Base-by-base conservation (phyloP, 345 rosid genomes). In the Streptanthus diversifolius region DNA sequence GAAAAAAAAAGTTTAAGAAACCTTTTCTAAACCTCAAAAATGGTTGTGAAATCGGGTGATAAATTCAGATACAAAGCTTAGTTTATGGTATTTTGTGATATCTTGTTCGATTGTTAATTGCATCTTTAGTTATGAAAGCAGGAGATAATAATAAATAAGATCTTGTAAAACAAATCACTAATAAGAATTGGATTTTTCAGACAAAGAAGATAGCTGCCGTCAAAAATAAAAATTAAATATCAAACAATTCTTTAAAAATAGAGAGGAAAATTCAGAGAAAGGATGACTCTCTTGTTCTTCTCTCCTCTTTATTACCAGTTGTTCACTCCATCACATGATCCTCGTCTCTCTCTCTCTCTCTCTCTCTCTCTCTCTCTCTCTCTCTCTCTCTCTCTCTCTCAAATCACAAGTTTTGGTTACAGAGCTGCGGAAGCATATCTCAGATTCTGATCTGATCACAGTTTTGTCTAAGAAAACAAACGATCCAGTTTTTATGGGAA, bases 321-420 rank as follows among this genome's bases (percentile, higher is more conserved):
- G 73, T 53, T 77, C 51, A 63, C 77, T 77, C 60, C 21, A 58
- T 17, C 77, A 77, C 77, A 77, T 77, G 80, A 72, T 66, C 55
- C 77, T 71, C 73, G 57, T 61, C 69, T 62, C 66, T 35, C 40
- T 41, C 74, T 70, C 55, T 67, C 24, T 15, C 44, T 51, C 63
- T 58, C 27, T 74, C 27, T 53, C 19, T 51, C 8, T 48, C 60
- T 61, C 48, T 49, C 48, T 29, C 71, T 64, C 54, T 60, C 10
- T 14, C 51, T 59, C 60, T 48, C 37, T 70, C 18, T 52, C 17
- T 59, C 74, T 70, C 59, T 71, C 53, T 51, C 54, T 40, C 3
- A n/a, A 61, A 35, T 75, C 64, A 68, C 64, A 52, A 75, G 69
- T 53, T 68, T 62, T 66, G 63, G 66, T 63, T 54, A 69, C 79